Percentiles rank a stretch among this genome's conserved stretches.
phyloP scores from a whole-genome alignment of 148 eudicot species.

The Chenopodium suecicum region DNA sequence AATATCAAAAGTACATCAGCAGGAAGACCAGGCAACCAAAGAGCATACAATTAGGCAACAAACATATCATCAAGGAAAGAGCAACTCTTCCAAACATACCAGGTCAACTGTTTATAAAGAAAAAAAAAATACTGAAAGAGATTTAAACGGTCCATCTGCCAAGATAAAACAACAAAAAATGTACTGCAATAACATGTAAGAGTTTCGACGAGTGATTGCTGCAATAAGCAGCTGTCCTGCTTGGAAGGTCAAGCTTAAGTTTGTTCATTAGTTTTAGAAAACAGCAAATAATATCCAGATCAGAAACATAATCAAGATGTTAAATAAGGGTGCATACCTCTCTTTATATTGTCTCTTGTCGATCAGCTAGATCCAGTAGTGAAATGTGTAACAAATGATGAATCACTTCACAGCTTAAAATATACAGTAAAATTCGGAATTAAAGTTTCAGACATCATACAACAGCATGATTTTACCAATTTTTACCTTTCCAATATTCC shows the following conservation, averaged over 20 bases:
- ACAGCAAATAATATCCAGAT: not conserved
- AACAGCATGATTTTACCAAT: not conserved
- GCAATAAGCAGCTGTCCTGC: constrained; percentile 1
- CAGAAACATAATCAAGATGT: not conserved
- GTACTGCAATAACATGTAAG: not conserved
- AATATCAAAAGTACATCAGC: constrained; percentile 12
- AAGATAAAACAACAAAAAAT: not conserved
- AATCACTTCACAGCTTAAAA: not conserved
- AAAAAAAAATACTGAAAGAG: not conserved
- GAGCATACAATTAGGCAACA: not conserved
- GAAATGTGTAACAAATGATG: not conserved
- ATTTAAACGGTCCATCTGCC: not conserved
- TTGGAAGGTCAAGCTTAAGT: not conserved
- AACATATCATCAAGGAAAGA: not conserved
- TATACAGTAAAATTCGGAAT: not conserved
- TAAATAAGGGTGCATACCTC: not conserved
- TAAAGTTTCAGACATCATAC: not conserved
- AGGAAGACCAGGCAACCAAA: constrained; percentile 13
- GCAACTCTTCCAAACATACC: not conserved
- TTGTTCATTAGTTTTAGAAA: not conserved
- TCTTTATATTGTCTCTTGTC: not conserved
- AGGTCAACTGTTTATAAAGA: not conserved
- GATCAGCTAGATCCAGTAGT: not conserved
- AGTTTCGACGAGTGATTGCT: not conserved
- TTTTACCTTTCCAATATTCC: not conserved